These are phyloP conservation scores for Skeletonema tropicum DNA, from an alignment of 108 stramenopile species.

Conservation along the genomic window DNA sequence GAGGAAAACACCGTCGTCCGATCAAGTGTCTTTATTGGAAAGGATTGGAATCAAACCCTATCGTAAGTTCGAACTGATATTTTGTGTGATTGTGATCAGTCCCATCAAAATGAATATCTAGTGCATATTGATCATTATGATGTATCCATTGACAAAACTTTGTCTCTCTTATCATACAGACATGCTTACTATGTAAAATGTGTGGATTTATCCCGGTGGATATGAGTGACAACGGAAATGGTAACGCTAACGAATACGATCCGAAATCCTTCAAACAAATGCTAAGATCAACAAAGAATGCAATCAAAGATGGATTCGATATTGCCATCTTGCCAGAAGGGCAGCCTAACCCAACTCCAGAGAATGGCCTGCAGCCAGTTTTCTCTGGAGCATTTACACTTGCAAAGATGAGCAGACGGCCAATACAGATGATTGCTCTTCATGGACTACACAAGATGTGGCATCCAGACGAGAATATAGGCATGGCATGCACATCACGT, in stretches of 20 bases:
- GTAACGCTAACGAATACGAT: slow-evolving; percentile 83
- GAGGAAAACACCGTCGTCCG: slow-evolving; percentile 75
- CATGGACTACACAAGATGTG: slow-evolving; percentile 80
- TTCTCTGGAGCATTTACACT: slow-evolving; percentile 87
- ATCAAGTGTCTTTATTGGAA: slow-evolving; percentile 92
- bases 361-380: slow-evolving; percentile 69
- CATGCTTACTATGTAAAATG: slow-evolving; percentile 70
- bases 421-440: slow-evolving; percentile 81
- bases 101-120: too few species aligned
- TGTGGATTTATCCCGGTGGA: slow-evolving; percentile 89
- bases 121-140: too few species aligned
- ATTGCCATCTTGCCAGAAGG: slow-evolving; percentile 89
- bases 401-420: slow-evolving; percentile 75
- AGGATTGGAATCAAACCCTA: slow-evolving; percentile 79
- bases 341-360: slow-evolving; percentile 85
- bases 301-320: slow-evolving; percentile 87
- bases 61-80: slow-evolving; percentile 21
- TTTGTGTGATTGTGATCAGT: too few species aligned
- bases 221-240: slow-evolving; percentile 85
- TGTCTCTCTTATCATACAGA: not conserved
- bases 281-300: slow-evolving; percentile 70
- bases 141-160: too few species aligned
- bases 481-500: slow-evolving; percentile 66
- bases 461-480: slow-evolving; percentile 76
- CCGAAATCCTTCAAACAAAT: slow-evolving; percentile 71